Evolutionary conservation across 805 yeast genomes (phyloP), one percentile per base, ranked within the genome.

Genomic region (Candida orba): DNA sequence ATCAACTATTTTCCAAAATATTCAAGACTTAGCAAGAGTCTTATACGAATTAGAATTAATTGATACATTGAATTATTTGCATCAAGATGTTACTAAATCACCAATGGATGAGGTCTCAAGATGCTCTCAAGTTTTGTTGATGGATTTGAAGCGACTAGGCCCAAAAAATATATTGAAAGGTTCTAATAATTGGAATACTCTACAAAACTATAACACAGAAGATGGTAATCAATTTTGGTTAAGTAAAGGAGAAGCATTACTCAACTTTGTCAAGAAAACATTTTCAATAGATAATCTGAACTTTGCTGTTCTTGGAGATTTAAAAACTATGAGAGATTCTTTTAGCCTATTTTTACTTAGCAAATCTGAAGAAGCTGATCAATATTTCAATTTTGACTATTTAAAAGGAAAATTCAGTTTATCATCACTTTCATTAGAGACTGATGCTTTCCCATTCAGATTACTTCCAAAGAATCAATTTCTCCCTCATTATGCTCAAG

Each of bases 91-190:
- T 0, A 52, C 56, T 3, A 50, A 48, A 15, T 56, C 73, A 1
- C 63, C 78, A 1, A 69, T 74, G 66, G 72, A 71, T 17, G 84
- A 78, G 48, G 70, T 73, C 10, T 62, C 76, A 1, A 55, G 53
- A 2, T 52, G 71, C 32, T 64, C 79, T 17, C 63, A 60, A 35
- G 36, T 50, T 0, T 50, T 81, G 38, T 73, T 75, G 40, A 52
- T 55, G 14, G 59, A 72, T 40, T 47, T 72, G 17, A 43, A 50
- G 0, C 34, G 40, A 1, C 34, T 67, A 3, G 58, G 64, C 0
- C 53, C 63, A 2, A 50, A 62, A 29, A 76, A 75, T 64, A 49
- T 78, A 2, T 42, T 79, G 34, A 69, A 66, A 47, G 75, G 76
- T 0, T 47, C 62, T 1, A 61, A 69, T 1, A 58, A 58, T 49